Conservation (phyloP, 176 grass and related monocot species). For the Bolboschoenus planiculmis region DNA sequence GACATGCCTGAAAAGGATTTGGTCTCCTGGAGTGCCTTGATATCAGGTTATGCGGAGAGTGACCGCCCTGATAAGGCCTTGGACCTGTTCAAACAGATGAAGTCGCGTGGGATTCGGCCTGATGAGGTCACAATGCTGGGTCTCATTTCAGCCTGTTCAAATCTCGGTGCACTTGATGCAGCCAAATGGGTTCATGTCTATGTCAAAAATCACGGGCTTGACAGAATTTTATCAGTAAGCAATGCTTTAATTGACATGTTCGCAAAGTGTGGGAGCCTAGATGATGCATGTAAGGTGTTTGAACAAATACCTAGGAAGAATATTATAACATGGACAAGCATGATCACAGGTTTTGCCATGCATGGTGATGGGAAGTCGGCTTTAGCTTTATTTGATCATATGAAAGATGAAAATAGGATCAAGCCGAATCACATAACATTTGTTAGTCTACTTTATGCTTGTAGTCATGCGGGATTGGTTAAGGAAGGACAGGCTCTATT, state of each 20-base stretch:
- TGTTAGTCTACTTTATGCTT: conserved; percentile 66
- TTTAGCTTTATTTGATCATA: conserved; percentile 52
- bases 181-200: conserved; percentile 55
- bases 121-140: conserved; percentile 65
- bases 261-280: conserved; percentile 74
- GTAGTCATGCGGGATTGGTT: conserved; percentile 75
- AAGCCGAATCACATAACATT: conserved; percentile 80
- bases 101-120: conserved; percentile 30
- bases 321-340: conserved; percentile 90
- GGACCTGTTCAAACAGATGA: conserved; percentile 64
- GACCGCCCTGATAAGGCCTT: conserved; percentile 52
- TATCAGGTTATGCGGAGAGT: conserved; percentile 61
- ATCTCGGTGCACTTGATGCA: conserved; percentile 56
- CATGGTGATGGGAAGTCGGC: conserved; percentile 65
- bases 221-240: conserved; percentile 34
- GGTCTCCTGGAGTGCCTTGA: conserved; percentile 90
- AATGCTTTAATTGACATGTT: conserved; percentile 98
- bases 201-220: conserved; percentile 40
- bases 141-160: conserved; percentile 75
- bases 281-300: conserved; percentile 52
- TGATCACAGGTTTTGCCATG: conserved; percentile 74
- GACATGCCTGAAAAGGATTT: conserved; percentile 62
- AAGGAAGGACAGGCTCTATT: conserved; percentile 62
- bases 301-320: conserved; percentile 52
- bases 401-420: conserved; percentile 47